A percentile compares a stretch with the other conserved stretches of the same genome.
Evolutionary conservation across 2,329 filamentous ascomycete species (phyloP).

Genomic region (Geosmithia flava): DNA sequence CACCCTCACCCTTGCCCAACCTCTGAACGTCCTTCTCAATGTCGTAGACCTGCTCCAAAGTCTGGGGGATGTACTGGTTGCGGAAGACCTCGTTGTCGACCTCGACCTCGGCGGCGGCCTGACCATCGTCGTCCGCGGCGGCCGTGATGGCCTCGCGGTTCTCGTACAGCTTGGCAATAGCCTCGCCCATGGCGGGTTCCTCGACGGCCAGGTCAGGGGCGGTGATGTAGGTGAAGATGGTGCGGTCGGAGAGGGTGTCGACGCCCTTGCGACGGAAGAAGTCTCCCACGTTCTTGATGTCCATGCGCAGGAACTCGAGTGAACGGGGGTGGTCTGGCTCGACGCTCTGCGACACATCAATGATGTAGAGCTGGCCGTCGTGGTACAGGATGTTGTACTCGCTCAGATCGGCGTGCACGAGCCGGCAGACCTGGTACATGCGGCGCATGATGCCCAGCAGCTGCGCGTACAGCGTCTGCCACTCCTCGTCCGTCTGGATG

Average conservation of each 20-base stretch:
- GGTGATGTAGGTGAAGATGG: slow-evolving; percentile 77
- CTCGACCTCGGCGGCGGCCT: slow-evolving; percentile 47
- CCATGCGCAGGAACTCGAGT: slow-evolving; percentile 91
- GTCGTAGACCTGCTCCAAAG: slow-evolving; percentile 90
- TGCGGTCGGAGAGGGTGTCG: slow-evolving; percentile 64
- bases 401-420: slow-evolving; percentile 93
- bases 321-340: slow-evolving; percentile 92
- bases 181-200: slow-evolving; percentile 45
- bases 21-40: slow-evolving; percentile 80
- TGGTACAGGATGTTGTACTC: slow-evolving; percentile 97
- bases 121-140: slow-evolving; percentile 38
- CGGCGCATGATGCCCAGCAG: slow-evolving; percentile 80
- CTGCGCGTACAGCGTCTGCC: slow-evolving; percentile 70
- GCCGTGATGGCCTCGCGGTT: slow-evolving; percentile 32
- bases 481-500: slow-evolving; percentile 55
- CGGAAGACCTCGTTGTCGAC: slow-evolving; percentile 88
- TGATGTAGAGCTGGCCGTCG: slow-evolving; percentile 72
- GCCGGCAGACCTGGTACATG: slow-evolving; percentile 81
- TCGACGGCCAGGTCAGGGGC: slow-evolving; percentile 45
- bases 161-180: slow-evolving; percentile 56
- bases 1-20: slow-evolving; percentile 59
- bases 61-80: slow-evolving; percentile 94
- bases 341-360: slow-evolving; percentile 95
- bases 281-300: slow-evolving; percentile 92
- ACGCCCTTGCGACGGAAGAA: slow-evolving; percentile 86